Percentiles rank a stretch among this genome's conserved stretches.
Evolutionary conservation across 306 rosid genomes (phyloP).

Genomic region (Citrullus colocynthis): DNA sequence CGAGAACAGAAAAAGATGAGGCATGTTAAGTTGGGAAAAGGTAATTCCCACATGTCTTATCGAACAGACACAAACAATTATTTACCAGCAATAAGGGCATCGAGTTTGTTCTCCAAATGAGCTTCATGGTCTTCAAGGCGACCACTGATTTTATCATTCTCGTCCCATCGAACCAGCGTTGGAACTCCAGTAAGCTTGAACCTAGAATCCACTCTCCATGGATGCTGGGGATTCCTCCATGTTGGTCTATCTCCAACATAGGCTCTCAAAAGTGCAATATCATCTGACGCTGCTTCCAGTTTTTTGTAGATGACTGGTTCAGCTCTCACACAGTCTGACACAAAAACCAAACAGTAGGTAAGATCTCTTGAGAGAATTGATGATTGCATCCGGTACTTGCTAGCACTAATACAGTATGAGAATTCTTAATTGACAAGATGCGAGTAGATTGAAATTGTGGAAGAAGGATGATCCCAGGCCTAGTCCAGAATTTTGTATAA

Average conservation of each 20-base stretch:
- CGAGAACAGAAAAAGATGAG: not conserved
- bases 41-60: not conserved
- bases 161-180: conserved; percentile 66
- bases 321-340: conserved; percentile 76
- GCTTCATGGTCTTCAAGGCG: conserved; percentile 87
- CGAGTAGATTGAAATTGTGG: not conserved
- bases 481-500: not conserved
- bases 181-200: conserved; percentile 81
- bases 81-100: conserved; percentile 38
- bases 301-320: conserved; percentile 77
- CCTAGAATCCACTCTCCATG: conserved; percentile 65
- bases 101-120: conserved; percentile 56
- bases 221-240: conserved; percentile 75
- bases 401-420: not conserved
- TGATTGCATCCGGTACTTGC: not conserved
- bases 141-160: conserved; percentile 41
- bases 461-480: not conserved
- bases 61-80: not conserved
- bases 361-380: not conserved
- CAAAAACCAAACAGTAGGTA: not conserved
- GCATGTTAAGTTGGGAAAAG: not conserved
- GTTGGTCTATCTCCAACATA: conserved; percentile 82
- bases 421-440: not conserved
- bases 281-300: conserved; percentile 46
- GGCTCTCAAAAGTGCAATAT: conserved; percentile 57